Evolutionary conservation across 2,329 filamentous ascomycete genomes (phyloP), one percentile per base, ranked within the genome.

Genomic region (Fusarium begoniae): DNA sequence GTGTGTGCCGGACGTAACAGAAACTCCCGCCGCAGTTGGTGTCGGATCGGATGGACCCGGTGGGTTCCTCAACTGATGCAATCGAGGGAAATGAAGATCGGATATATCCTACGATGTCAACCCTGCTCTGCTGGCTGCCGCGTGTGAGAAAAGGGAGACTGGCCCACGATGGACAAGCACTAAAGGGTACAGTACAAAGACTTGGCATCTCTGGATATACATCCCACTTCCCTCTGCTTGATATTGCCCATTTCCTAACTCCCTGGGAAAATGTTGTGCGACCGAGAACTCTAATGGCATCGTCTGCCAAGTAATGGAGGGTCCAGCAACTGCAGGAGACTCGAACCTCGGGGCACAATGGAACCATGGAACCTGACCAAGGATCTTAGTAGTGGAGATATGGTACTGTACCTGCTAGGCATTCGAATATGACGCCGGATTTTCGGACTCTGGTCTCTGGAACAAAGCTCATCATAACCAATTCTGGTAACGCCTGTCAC

Each of bases 281-380:
- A 51, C 64, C n/a, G 32, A 59, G 61, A 35, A 66, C 65, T 51
- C 48, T 59, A 63, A 74, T 68, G 70, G 72, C 70, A 73, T 71
- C 53, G 40, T 47, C 37, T 67, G 59, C 66, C 67, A 70, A 70
- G 66, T 55, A 66, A 50, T 53, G 50, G 50, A 37, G 50, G 30
- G 47, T 37, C 28, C 30, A 55, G 51, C 48, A 24, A 22, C 41
- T 58, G 30, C 35, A 38, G n/a, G n/a, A 30, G 38, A 44, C n/a
- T 26, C n/a, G n/a, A 45, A 63, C 44, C 32, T 50, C 37, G 53
- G 45, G 48, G 50, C 50, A 50, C 24, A 44, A 40, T 47, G 26
- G 26, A 22, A 30, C 32, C 32, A 35, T 35, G 32, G 32, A 22
- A 32, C 30, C 32, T 53, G 24, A 53, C 22, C 38, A 45, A 47